Evolutionary conservation across 78 protist genomes (phyloP), one percentile per base, ranked within the genome.

Genomic region (Dictyostelium purpureum): DNA sequence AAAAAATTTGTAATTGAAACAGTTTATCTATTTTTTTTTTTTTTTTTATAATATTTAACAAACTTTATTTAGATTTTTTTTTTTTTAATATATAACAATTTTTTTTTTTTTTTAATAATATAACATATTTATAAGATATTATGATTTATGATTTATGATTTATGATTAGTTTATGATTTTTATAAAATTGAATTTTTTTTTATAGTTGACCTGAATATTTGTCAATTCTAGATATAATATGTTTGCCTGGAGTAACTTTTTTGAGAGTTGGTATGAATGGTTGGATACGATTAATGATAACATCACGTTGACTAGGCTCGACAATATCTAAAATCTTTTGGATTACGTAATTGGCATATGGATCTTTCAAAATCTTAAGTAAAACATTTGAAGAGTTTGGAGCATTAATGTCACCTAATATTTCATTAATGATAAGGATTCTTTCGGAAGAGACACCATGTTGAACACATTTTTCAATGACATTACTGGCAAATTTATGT

Each of bases 261-360:
- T 95, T 63, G 28, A 97, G 89, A 4, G 94, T 54, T 56, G 77
- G 89, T 18, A 93, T 75, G 21, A 66, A 79, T 38, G 96, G 96
- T 28, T 81, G 77, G n/a, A 93, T 93, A 52, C 87, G 90, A 45
- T 56, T 65, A 26, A 89, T 79, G 38, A 90, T 70, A 51, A 75
- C n/a, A 24, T 90, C 95, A 52, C 93, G 51, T 57, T 89, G 96
- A 37, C 26, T n/a, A 0, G 67, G 90, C 24, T 73, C 89, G n/a
- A 96, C 95, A n/a, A 83, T 76, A 28, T 98, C 98, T 63, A 98
- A 33, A 40, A 98, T 88, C 91, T 93, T 96, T 90, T 98, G 99
- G 21, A 98, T 93, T 49, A 98, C 99, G 73, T 98, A 98, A 90
- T 98, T 98, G 28, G 98, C 99, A 73, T 88, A 98, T 56, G 93